Percentiles rank a stretch among this genome's conserved stretches.
Conservation (phyloP, 2,329 filamentous ascomycete genomes). For the Neofusicoccum umdonicola region DNA sequence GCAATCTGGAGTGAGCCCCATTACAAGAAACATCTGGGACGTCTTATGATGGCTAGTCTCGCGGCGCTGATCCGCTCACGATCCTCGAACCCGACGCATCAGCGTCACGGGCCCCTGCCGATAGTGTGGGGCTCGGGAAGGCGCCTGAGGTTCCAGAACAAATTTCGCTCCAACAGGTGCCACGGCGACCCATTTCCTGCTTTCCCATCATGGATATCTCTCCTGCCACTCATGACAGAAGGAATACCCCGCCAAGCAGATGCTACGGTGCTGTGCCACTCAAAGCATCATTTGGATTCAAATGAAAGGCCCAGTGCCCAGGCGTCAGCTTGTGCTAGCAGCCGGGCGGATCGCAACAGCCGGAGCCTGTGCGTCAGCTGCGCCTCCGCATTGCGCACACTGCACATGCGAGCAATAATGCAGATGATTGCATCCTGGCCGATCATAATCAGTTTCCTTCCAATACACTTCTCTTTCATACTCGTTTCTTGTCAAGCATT, state of each 20-base stretch:
- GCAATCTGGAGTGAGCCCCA: conserved; percentile 70
- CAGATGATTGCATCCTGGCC: background rate
- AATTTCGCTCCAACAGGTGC: background rate
- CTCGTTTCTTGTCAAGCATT: background rate
- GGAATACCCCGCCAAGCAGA: background rate
- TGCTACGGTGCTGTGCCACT: background rate
- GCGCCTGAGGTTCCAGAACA: background rate
- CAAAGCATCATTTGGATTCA: background rate
- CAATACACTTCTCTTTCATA: background rate
- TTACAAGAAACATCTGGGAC: conserved; percentile 75
- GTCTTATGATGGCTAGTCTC: conserved; percentile 51
- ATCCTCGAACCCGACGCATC: background rate
- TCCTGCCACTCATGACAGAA: background rate
- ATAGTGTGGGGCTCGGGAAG: background rate
- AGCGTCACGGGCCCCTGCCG: no score
- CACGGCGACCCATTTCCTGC: background rate
- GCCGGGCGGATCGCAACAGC: background rate
- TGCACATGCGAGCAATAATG: background rate
- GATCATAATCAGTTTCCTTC: background rate
- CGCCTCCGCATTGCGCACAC: background rate
- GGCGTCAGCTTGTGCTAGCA: background rate
- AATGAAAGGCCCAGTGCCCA: background rate
- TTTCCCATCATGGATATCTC: background rate
- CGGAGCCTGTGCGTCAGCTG: background rate
- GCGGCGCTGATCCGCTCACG: background rate